A percentile compares a stretch with the other conserved stretches of the same genome.
These are phyloP conservation scores for Asterochloris erici DNA, from an alignment of 139 green algal species.

Conservation along the genomic window DNA sequence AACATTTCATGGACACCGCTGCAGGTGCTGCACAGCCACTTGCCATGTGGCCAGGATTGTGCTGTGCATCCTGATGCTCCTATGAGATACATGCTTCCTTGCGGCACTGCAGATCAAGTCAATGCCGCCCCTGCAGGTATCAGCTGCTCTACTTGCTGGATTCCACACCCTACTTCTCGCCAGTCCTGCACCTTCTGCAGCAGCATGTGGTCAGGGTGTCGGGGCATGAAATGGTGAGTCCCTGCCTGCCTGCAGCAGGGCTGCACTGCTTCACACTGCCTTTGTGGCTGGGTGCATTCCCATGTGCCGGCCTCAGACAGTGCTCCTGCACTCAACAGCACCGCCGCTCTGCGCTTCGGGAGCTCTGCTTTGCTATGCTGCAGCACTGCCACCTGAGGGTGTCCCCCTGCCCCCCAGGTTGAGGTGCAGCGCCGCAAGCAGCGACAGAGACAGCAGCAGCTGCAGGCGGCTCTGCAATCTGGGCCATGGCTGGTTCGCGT, in stretches of 20 bases:
- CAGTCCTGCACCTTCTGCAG: constrained; percentile 52
- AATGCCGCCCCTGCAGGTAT: constrained; percentile 28
- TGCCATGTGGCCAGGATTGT: no score
- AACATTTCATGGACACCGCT: no score
- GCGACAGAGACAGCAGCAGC: constrained; percentile 28
- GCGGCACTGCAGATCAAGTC: no score
- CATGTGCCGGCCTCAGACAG: not conserved
- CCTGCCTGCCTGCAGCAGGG: not conserved
- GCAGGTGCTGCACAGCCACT: no score
- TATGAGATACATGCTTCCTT: no score
- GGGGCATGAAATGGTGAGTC: constrained; percentile 52
- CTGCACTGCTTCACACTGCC: not conserved
- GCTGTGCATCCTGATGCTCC: no score
- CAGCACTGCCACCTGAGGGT: not conserved
- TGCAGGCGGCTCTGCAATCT: constrained; percentile 3
- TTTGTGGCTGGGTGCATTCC: not conserved
- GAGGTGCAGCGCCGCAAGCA: constrained; percentile 30
- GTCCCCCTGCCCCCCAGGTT: constrained; percentile 17
- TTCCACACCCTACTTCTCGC: constrained; percentile 42
- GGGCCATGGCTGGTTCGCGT: not conserved
- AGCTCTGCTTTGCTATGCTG: no score
- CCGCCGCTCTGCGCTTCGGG: no score
- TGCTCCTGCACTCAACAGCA: not conserved
- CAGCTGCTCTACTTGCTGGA: constrained; percentile 73
- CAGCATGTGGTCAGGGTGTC: constrained; percentile 59